Base-by-base conservation (phyloP, 2,329 filamentous ascomycete species). In the Cladophialophora carrionii region DNA sequence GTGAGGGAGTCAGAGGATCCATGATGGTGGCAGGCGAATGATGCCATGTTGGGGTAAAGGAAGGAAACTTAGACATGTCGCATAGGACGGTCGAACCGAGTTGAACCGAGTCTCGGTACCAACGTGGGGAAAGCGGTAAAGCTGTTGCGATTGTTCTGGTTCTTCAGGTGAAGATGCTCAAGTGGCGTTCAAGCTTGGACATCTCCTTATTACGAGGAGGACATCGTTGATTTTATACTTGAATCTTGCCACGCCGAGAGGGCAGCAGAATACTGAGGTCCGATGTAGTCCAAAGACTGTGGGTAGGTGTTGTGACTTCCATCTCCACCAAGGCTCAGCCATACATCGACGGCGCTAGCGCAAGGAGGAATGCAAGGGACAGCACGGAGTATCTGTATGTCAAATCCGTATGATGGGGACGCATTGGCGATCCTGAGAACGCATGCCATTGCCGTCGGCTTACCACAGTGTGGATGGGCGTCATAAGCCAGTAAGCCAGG, bases 31-130 rank as follows among this genome's bases (percentile, higher is more conserved):
- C 32, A 17, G 51, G 51, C 24, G 51, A 55, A 24, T 61, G 51
- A 24, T 54, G 59, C 59, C 59, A 61, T 48, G 59, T 61, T 29
- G 49, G 49, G 26, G 57, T 60, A n/a, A 61, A 55, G 20, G 59
- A 61, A 8, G 59, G 59, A 34, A 61, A 46, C 34, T 46, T 55
- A 20, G 49, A 51, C 57, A 60, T 60, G n/a, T 14, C 48, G 24
- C 14, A n/a, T 49, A 12, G 22, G 20, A 3, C 37, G 3, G 10
- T 8, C 2, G 10, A 8, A 14, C 12, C 17, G 10, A 32, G n/a
- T n/a, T 49, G 26, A 20, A 14, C 20, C 10, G 8, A 3, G 17
- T 31, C 29, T 10, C 7, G 5, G 32, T 31, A 24, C n/a, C 2
- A 14, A 34, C 26, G 24, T 22, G n/a, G 24, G 14, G 10, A 51